Evolutionary conservation across 2,329 filamentous ascomycete genomes (phyloP).

Genomic region (Cladosporium sp.): DNA sequence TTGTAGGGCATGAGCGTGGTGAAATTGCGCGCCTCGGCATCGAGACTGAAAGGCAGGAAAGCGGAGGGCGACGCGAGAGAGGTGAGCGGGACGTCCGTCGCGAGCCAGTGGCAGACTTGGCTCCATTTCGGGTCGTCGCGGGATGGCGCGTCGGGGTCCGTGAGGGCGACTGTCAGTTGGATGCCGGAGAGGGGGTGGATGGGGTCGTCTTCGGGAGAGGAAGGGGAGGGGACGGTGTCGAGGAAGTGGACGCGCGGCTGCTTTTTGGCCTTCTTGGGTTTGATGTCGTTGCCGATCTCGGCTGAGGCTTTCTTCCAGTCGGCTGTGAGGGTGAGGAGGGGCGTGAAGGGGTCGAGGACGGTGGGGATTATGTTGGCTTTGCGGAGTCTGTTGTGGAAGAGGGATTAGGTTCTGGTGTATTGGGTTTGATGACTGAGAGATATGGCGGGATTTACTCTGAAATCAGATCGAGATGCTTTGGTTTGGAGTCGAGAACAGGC

Average conservation of each 20-base stretch:
- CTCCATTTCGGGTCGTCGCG: conserved; percentile 49
- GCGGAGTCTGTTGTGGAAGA: conserved; percentile 17
- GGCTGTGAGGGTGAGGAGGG: conserved; percentile 46
- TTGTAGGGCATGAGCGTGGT: conserved; percentile 46
- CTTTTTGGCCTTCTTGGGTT: conserved; percentile 37
- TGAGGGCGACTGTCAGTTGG: conserved; percentile 46
- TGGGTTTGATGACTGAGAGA: too few species aligned
- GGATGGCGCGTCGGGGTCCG: conserved; percentile 54
- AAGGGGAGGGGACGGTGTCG: conserved; percentile 13
- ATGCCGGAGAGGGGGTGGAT: conserved; percentile 3
- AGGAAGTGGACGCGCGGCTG: conserved; percentile 33
- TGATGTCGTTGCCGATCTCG: conserved; percentile 49
- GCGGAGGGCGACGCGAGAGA: neutral
- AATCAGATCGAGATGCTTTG: conserved; percentile 15
- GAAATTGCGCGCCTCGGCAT: conserved; percentile 2
- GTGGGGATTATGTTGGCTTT: conserved; percentile 30
- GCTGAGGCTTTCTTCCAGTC: conserved; percentile 41
- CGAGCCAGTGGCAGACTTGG: conserved; percentile 54
- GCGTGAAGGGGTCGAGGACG: conserved; percentile 55
- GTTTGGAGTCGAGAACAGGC: neutral
- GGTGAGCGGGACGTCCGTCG: conserved; percentile 31
- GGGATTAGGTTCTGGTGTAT: neutral
- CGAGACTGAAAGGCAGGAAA: neutral
- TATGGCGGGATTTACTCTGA: conserved; percentile 12
- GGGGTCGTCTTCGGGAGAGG: neutral